Evolutionary conservation across 2,329 filamentous ascomycete genomes (phyloP), one percentile per base, ranked within the genome.

Genomic region (Arthrobotrys pseudoclavata): DNA sequence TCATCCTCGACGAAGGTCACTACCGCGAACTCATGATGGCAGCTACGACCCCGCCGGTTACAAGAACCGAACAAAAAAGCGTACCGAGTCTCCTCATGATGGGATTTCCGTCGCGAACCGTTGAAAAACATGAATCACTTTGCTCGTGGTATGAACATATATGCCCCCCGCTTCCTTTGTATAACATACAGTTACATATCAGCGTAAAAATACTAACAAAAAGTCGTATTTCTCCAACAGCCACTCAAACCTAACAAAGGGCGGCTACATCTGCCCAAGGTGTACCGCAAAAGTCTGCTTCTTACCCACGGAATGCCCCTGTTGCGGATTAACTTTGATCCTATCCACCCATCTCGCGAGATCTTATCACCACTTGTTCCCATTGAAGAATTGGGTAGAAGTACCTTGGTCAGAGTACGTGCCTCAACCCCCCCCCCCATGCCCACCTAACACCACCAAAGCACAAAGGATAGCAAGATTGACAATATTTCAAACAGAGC

Each of bases 351-450:
- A 97, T 85, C 86, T 97, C 75, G 94, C 94, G 3, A 88, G 94
- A n/a, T 96, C 92, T 0, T 97, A 97, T 82, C 94, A 97, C 83
- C 94, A 97, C 83, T 86, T 97, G 0, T 97, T 97, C 82, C 94
- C 94, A 0, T 86, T 99, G 22, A 88, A 91, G 34, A 97, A 96
- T 82, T 99, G 95, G 94, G 87, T 90, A 9, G 94, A 96, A 82
- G 95, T 99, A 0, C 87, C 91, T 0, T 99, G 96, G 96, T 84
- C 88, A 10, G 87, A 91, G 20, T 81, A 79, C 7, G 72, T 61
- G n/a, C 4, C 15, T 22, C 29, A n/a, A n/a, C 53, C 18, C 18
- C 9, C 6, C 4, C 15, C 29, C 29, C 4, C 7, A 34, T 34
- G 7, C 12, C 12, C 37, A 31, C 47, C 24, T 10, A 18, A 10